phyloP scores from a whole-genome alignment of 169 alveolate species.

The Plasmodium relictum region DNA sequence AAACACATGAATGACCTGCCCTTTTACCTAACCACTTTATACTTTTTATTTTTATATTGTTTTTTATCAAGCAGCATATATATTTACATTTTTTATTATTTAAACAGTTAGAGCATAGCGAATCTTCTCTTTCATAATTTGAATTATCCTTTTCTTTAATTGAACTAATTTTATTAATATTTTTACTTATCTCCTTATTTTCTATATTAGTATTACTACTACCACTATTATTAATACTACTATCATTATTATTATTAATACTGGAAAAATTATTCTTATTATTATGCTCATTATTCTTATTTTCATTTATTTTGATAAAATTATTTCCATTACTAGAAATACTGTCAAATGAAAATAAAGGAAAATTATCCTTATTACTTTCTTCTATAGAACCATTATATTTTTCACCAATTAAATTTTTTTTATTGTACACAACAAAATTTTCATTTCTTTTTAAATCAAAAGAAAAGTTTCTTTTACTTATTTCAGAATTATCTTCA shows the following conservation, averaged over 20 bases:
- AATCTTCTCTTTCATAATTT: slow-evolving; percentile 10
- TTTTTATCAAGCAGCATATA: slow-evolving; percentile 37
- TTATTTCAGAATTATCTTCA: not conserved
- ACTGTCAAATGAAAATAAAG: not conserved
- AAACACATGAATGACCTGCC: slow-evolving; percentile 75
- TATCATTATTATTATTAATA: not conserved
- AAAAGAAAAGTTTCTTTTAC: not conserved
- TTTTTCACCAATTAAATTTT: not conserved
- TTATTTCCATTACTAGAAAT: slow-evolving; percentile 6
- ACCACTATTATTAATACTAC: not conserved
- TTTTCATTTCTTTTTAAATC: not conserved
- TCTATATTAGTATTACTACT: not conserved
- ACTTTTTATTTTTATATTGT: slow-evolving; percentile 27
- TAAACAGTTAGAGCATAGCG: slow-evolving; percentile 15
- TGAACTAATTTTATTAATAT: not conserved
- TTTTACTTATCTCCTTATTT: not conserved
- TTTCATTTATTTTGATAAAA: not conserved
- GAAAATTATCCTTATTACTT: slow-evolving; percentile 10
- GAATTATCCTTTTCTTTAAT: not conserved
- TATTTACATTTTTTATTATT: slow-evolving; percentile 50
- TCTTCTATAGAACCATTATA: not conserved
- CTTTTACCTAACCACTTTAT: slow-evolving; percentile 56
- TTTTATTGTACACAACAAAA: not conserved
- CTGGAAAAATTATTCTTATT: not conserved
- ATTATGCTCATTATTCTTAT: not conserved